Percentiles rank a stretch among this genome's conserved stretches.
These are phyloP conservation scores for Naganishia friedmannii DNA, from an alignment of 768 basidiomycete species.

Conservation along the genomic window DNA sequence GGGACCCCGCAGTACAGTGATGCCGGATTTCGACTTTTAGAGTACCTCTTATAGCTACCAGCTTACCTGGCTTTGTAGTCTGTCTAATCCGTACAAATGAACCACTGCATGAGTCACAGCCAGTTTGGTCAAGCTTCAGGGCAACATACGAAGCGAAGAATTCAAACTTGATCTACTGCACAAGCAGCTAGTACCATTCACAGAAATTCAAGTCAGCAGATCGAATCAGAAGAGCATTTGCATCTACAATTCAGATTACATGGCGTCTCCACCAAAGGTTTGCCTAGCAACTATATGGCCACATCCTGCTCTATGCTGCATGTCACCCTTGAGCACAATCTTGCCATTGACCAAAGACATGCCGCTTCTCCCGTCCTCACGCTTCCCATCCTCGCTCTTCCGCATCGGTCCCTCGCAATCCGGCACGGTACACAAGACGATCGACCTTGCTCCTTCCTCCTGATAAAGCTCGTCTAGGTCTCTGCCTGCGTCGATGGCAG, in stretches of 20 bases:
- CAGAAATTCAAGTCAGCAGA: no score
- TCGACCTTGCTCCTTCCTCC: constrained; percentile 12
- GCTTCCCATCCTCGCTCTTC: constrained; percentile 48
- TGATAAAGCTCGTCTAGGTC: constrained; percentile 20
- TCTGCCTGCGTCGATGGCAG: constrained; percentile 4
- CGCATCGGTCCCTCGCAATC: constrained; percentile 49
- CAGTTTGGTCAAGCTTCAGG: no score
- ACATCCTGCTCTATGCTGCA: constrained; percentile 44
- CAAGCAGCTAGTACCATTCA: no score
- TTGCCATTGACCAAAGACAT: constrained; percentile 37
- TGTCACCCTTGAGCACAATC: constrained; percentile 20
- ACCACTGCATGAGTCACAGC: no score
- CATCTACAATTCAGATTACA: constrained; percentile 7
- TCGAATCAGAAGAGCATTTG: no score
- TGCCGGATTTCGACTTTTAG: no score
- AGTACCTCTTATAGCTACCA: no score
- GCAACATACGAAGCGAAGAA: no score
- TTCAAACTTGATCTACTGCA: no score
- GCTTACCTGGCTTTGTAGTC: no score
- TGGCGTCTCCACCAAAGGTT: constrained; percentile 18
- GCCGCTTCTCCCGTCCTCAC: constrained; percentile 45
- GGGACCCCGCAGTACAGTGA: background rate
- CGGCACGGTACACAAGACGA: constrained; percentile 45
- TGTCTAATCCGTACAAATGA: no score
- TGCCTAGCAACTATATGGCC: constrained; percentile 38